Evolutionary conservation across 2,329 filamentous ascomycete genomes (phyloP).

Genomic region (Seiridium unicorne): DNA sequence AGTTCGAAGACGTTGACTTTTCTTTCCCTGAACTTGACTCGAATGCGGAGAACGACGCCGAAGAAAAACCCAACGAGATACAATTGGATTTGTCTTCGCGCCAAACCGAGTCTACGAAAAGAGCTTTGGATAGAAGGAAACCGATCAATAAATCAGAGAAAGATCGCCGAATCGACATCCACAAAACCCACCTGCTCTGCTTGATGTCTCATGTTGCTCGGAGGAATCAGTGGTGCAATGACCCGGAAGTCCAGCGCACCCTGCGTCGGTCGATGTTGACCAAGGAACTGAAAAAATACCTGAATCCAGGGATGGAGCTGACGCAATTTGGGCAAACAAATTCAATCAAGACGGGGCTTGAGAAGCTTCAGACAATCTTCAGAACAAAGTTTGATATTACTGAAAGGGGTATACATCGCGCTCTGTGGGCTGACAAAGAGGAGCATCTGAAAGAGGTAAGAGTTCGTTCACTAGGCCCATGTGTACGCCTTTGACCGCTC

Average conservation of each 20-base stretch:
- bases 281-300: constrained; percentile 61
- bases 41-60: constrained; percentile 10
- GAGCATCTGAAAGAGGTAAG: constrained; percentile 58
- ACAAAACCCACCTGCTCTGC: constrained; percentile 83
- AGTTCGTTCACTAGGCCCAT: background rate
- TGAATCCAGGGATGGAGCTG: constrained; percentile 66
- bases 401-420: constrained; percentile 65
- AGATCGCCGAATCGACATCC: constrained; percentile 66
- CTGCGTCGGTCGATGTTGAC: constrained; percentile 61
- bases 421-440: constrained; percentile 73
- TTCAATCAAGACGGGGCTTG: constrained; percentile 77
- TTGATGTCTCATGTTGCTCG: constrained; percentile 74
- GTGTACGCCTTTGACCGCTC: background rate
- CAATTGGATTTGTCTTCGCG: constrained; percentile 54
- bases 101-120: constrained; percentile 27
- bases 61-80: constrained; percentile 29
- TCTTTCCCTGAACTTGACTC: constrained; percentile 19
- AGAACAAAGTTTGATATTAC: constrained; percentile 68
- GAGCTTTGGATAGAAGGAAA: constrained; percentile 42
- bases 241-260: constrained; percentile 63
- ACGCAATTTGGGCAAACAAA: constrained; percentile 75
- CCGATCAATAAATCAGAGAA: constrained; percentile 54
- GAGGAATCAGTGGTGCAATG: constrained; percentile 89
- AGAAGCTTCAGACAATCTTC: constrained; percentile 66
- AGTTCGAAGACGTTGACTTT: constrained; percentile 51